Evolutionary conservation across 495 filamentous ascomycete species (phyloP), one percentile per base, ranked within the genome.

Genomic region (Penicillium steckii): DNA sequence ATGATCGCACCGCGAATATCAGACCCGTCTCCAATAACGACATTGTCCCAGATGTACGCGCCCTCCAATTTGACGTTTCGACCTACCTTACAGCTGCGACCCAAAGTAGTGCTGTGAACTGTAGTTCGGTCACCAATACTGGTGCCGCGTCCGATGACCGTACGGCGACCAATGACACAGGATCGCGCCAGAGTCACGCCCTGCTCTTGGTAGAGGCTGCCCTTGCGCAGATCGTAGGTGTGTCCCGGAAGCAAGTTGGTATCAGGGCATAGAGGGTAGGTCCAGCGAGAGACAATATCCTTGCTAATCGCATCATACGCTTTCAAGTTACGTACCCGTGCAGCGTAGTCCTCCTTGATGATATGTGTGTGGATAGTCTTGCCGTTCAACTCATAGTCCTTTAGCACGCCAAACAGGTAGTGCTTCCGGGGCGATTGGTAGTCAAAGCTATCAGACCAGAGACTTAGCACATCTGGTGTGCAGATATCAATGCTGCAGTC

Each of bases 401-500:
- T 97, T 19, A 99, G 76, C 13, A 97, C 90, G 52, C 91, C 90
- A 56, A 89, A 85, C 22, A 99, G 67, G 60, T 95, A 97, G 60
- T 95, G 90, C 56, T 85, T 85, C 48, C 94, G 83, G 7, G 94
- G 88, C 3, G 88, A 76, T 62, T 96, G 87, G 71, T 94, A 97
- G 70, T 99, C 94, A 67, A 99, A 99, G 64, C 90, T 95, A 64
- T 99, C 94, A 6, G 90, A 91, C 90, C 94, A 99, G 51, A 96
- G 72, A 24, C 91, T 91, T 38, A 97, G 78, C 17, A 96, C 90
- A 59, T 97, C 94, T 0, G 92, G 91, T 0, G 95, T 96, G 69
- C 95, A 99, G 55, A 99, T 97, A 63, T 99, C 94, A 65, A 99
- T 93, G 48, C 86, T 89, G 61, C 90, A 94, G 71, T 99, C 95